Evolutionary conservation across 2,329 filamentous ascomycete genomes (phyloP), one percentile per base, ranked within the genome.

Genomic region (Claviceps sp.): DNA sequence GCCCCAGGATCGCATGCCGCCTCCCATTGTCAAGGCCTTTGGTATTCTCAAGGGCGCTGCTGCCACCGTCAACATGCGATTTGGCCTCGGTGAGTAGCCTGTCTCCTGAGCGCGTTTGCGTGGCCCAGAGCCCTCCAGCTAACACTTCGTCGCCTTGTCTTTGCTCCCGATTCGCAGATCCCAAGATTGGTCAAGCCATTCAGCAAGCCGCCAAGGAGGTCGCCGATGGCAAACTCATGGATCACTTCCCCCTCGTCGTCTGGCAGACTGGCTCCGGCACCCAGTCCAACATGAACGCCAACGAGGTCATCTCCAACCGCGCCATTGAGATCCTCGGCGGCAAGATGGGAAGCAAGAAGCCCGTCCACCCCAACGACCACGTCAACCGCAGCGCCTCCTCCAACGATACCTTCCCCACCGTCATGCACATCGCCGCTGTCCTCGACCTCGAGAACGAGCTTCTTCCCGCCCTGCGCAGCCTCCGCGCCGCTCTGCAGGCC

Each of bases 281-380:
- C 34, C 93, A 97, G 77, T 96, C 90, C 70, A 97, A 95, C 82
- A 97, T 97, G 93, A 98, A 98, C 75, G 90, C 91, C 68, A 98
- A 98, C 76, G 93, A 98, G 71, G 93, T 98, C 71, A 97, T 98
- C 71, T 96, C 91, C 59, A 98, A 97, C 81, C 88, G 93, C 59
- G 93, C 93, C 59, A 97, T 97, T 70, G 91, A 97, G 77, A 95
- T 97, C 58, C 80, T 97, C 51, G 93, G 93, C 61, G 93, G 93
- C 63, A 79, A 78, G 59, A 95, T 89, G 87, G 93, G 93, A 62
- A 84, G 77, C 80, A 97, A 97, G 84, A 95, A 94, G 77, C 93
- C 93, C 30, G 93, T 98, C 58, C 93, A 98, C 75, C 93, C 93
- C 64, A 98, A 97, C 73, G 93, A 98, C 76, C 93, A 98, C 70